Base-by-base conservation (phyloP, 495 filamentous ascomycete genomes). In the Neurospora cerealis region DNA sequence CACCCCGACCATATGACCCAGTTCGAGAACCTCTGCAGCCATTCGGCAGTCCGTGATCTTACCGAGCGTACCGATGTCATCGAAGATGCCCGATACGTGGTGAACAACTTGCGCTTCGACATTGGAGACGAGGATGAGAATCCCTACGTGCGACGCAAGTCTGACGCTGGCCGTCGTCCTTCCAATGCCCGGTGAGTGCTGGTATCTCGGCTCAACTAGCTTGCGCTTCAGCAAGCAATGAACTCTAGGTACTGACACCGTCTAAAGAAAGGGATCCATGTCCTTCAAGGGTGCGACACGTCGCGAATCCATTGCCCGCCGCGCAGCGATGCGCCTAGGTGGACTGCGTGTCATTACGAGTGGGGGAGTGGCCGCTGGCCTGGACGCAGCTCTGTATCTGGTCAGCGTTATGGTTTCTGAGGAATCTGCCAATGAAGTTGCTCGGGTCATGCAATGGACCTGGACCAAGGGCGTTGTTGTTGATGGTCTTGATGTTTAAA, bases 61-160 rank as follows among this genome's bases (percentile, higher is more conserved):
- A 83, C 85, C n/a, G 88, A 90, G 80, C 86, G 89, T 69, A 90
- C 90, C 69, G 90, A 93, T 74, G 90, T 95, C 54, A 85, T 93
- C 73, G 91, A 94, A 74, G 83, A 87, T 71, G 90, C 92, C 78
- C 86, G 92, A 76, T 94, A 93, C 75, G 88, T 94, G 10, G 92
- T 94, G 78, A 93, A 93, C 83, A 93, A 93, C 80, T 86, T 91
- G 62, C 89, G 91, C 71, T 93, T 92, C 80, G 91, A 93, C 73
- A 84, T 93, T 44, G 90, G 90, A 72, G 89, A 91, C 74, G 88
- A 91, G 78, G 90, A 91, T 46, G 89, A 92, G 81, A 92, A 92
- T 81, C 91, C 91, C 15, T 93, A 91, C 79, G 88, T 93, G 75
- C 85, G 91, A 46, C 87, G 85, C 82, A 91, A 91, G 87, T 84